A percentile compares a stretch with the other conserved stretches of the same genome.
Conservation (phyloP, 2,329 filamentous ascomycete species). For the Colletotrichum endophyticum region DNA sequence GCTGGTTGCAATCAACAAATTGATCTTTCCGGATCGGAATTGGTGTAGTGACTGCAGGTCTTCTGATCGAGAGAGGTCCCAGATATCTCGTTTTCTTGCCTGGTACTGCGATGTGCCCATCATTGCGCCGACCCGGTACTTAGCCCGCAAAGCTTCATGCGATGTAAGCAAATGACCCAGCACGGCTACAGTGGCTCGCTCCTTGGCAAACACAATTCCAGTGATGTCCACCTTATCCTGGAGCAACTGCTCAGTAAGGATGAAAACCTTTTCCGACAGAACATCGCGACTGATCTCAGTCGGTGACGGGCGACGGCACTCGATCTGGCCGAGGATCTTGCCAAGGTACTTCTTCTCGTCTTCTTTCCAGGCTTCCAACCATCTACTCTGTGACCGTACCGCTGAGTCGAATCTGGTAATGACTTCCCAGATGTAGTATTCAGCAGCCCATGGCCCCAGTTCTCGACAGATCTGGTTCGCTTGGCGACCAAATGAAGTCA, state of each 20-base stretch:
- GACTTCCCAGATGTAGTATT: conserved; percentile 65
- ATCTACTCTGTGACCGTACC: conserved; percentile 23
- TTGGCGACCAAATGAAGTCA: conserved; percentile 59
- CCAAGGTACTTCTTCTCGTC: conserved; percentile 63
- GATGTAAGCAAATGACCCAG: conserved; percentile 61
- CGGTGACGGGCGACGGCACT: conserved; percentile 24
- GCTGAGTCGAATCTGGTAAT: conserved; percentile 38
- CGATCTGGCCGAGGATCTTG: conserved; percentile 45
- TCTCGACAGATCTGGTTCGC: conserved; percentile 56
- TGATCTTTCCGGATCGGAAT: conserved; percentile 60
- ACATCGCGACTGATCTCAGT: conserved; percentile 23
- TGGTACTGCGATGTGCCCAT: conserved; percentile 54
- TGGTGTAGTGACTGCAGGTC: conserved; percentile 41
- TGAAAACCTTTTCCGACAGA: conserved; percentile 62
- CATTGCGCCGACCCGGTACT: conserved; percentile 57
- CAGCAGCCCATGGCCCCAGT: conserved; percentile 72
- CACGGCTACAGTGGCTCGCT: conserved; percentile 65
- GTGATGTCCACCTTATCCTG: conserved; percentile 45
- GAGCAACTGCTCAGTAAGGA: conserved; percentile 58
- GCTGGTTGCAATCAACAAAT: conserved; percentile 66
- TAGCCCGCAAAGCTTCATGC: conserved; percentile 51
- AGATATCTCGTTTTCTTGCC: conserved; percentile 43
- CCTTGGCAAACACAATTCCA: conserved; percentile 72
- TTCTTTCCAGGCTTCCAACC: conserved; percentile 46
- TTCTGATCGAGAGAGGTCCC: conserved; percentile 35